Evolutionary conservation across 1,284 basidiomycete genomes (phyloP), one percentile per base, ranked within the genome.

Genomic region (Melampsora larici-populina): DNA sequence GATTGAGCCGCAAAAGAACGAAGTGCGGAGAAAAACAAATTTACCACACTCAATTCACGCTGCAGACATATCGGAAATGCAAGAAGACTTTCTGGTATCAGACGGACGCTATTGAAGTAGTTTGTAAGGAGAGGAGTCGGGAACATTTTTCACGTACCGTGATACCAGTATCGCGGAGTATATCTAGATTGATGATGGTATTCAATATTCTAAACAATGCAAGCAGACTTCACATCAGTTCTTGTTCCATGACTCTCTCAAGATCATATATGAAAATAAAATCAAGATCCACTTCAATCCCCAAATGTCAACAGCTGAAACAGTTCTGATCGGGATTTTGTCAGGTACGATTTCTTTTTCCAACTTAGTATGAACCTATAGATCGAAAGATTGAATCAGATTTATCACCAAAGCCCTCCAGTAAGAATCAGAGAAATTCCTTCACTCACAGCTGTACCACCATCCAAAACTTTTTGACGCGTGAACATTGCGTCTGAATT

Each of bases 21-120:
- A 24, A 24, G 21, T 18, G n/a, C 29, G 55, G 55, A 24, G 55
- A 75, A 36, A 40, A 43, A 26, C 21, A 24, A 36, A 43, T 67
- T 64, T 58, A 78, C 75, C 3, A 78, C 75, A 21, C 60, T 68
- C 17, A 78, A 63, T 51, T 78, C 75, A 33, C 75, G 67, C 75
- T 78, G 29, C 9, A 40, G 15, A 48, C 17, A 21, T 2, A 70
- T 55, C 49, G 21, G 31, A 40, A 43, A 15, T 49, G 18, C 6
- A 26, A 18, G 63, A 62, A 13, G 7, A n/a, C 9, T 33, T 65
- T 33, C 29, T 31, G 0, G 63, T n/a, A 8, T 36, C n/a, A n/a
- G 29, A 65, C 13, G 21, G 24, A n/a, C 2, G 24, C 2, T 24
- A 2, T 46, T 46, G 43, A 46, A 46, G 43, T 46, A 11, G 13